phyloP scores from a whole-genome alignment of 2,329 filamentous ascomycete species.

The Clarireedia hainanense region DNA sequence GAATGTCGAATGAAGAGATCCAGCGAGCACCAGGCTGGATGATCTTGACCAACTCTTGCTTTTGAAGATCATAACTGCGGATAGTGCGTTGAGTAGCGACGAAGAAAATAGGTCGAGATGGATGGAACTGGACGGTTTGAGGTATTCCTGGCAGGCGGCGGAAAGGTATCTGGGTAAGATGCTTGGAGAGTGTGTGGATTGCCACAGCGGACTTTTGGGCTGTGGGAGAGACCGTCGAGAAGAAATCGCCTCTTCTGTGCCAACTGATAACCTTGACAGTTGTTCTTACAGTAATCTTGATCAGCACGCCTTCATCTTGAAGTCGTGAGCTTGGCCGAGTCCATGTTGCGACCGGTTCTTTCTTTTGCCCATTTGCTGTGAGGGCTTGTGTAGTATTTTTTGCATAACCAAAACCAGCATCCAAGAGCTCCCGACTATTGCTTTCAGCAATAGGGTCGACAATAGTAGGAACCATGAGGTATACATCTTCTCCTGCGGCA shows the following conservation, averaged over 20 bases:
- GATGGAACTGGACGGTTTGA: conserved; percentile 91
- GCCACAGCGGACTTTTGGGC: conserved; percentile 74
- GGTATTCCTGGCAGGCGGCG: conserved; percentile 64
- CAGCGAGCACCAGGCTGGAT: conserved; percentile 87
- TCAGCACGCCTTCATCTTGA: conserved; percentile 68
- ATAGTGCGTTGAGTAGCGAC: conserved; percentile 92
- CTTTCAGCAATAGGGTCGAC: conserved; percentile 67
- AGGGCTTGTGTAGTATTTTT: conserved; percentile 51
- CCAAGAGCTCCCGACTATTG: conserved; percentile 66
- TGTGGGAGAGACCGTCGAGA: conserved; percentile 80
- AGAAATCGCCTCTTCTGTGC: conserved; percentile 91
- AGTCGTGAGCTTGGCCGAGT: conserved; percentile 66
- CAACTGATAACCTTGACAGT: conserved; percentile 83
- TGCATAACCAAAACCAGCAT: conserved; percentile 92
- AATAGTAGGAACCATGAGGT: conserved; percentile 70
- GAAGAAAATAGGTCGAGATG: conserved; percentile 86
- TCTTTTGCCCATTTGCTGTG: conserved; percentile 50
- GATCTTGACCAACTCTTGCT: conserved; percentile 86
- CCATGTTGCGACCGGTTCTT: conserved; percentile 76
- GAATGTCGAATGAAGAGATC: conserved; percentile 92
- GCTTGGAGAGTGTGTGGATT: conserved; percentile 92
- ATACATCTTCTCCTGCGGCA: conserved; percentile 76
- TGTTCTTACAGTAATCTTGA: conserved; percentile 72
- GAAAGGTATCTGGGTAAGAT: conserved; percentile 92
- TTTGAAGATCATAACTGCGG: conserved; percentile 86